Evolutionary conservation across 2,329 filamentous ascomycete species (phyloP).

Genomic region (Pseudogymnoascus pannorum): DNA sequence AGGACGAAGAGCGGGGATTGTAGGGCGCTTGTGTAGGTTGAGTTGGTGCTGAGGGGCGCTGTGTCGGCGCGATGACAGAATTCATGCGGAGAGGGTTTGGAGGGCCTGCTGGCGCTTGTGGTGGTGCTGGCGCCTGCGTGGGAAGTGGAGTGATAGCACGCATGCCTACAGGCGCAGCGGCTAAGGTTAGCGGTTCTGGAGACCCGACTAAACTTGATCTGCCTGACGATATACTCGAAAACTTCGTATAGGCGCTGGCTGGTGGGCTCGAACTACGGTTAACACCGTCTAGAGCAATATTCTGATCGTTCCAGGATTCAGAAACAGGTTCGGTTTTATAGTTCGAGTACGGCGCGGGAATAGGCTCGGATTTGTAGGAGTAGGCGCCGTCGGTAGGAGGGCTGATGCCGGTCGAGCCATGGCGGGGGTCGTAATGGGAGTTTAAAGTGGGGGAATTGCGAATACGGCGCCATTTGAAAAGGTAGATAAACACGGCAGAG

Average conservation of each 20-base stretch:
- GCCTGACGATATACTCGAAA: constrained; percentile 2
- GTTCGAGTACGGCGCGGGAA: not conserved
- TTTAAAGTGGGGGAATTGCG: constrained; percentile 10
- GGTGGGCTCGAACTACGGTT: not conserved
- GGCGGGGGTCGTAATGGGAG: constrained; percentile 20
- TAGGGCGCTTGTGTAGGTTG: not conserved
- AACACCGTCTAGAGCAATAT: not conserved
- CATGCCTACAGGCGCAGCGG: not conserved
- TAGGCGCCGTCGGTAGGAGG: constrained; percentile 20
- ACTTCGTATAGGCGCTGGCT: not conserved
- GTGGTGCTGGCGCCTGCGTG: not conserved
- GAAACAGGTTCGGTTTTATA: not conserved
- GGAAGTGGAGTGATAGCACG: not conserved
- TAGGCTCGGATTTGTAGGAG: constrained; percentile 11
- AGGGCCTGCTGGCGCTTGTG: not conserved
- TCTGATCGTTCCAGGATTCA: not conserved
- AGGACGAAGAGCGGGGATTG: not conserved
- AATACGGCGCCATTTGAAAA: constrained; percentile 14
- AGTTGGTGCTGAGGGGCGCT: not conserved
- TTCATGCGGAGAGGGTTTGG: constrained; percentile 9
- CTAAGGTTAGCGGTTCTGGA: not conserved
- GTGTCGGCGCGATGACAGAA: not conserved
- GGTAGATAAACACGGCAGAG: constrained; percentile 16
- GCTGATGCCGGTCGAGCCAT: constrained; percentile 22
- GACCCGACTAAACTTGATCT: not conserved